Conservation (phyloP, 768 basidiomycete genomes). For the Omphalotus guepiniiformis region DNA sequence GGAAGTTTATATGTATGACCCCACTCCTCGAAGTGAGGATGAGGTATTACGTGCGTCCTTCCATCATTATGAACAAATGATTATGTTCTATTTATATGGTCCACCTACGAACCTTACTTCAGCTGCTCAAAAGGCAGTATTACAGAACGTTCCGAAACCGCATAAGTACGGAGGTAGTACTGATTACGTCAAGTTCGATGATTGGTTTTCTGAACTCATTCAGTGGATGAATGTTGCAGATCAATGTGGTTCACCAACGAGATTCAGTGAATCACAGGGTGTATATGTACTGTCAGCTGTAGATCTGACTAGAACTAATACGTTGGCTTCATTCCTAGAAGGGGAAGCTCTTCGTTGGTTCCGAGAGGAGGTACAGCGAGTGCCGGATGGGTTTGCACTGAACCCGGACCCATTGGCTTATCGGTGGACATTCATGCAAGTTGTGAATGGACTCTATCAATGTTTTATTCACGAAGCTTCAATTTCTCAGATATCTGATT, state of each 20-base stretch:
- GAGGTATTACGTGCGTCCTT: background rate
- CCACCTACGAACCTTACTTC: background rate
- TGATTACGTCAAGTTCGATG: background rate
- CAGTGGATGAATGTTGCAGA: background rate
- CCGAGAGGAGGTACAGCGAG: background rate
- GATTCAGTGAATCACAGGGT: too few species aligned
- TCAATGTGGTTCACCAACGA: background rate
- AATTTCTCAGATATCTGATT: background rate
- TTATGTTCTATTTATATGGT: background rate
- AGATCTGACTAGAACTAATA: background rate
- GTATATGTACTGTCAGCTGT: too few species aligned
- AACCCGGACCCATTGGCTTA: background rate
- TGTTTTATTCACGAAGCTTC: background rate
- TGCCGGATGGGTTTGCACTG: background rate
- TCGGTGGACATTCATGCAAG: slow-evolving; percentile 2
- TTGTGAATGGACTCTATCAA: background rate
- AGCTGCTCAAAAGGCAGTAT: too few species aligned
- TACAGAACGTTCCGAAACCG: too few species aligned
- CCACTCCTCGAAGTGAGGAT: background rate
- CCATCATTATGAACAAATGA: background rate
- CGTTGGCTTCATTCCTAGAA: background rate
- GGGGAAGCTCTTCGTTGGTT: background rate
- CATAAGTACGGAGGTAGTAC: background rate
- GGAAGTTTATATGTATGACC: too few species aligned
- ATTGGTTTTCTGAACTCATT: background rate